Evolutionary conservation across 108 stramenopile species (phyloP).

Genomic region (Cyclostephanos invisitatus): DNA sequence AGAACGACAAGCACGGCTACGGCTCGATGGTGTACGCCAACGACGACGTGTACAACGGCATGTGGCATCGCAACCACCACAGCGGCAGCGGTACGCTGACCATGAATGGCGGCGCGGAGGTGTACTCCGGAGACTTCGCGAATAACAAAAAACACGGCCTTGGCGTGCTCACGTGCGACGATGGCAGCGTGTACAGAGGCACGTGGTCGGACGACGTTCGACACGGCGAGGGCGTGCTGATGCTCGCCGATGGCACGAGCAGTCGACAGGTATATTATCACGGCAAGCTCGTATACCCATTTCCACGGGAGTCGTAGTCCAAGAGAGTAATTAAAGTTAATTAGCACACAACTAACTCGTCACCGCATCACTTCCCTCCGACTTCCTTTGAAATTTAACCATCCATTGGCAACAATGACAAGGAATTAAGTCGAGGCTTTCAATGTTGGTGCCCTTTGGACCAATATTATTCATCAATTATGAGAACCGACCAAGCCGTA

Average conservation of each 20-base stretch:
- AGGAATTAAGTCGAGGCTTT: too few species aligned
- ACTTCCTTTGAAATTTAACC: too few species aligned
- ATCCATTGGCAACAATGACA: too few species aligned
- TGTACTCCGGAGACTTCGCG: slow-evolving; percentile 21
- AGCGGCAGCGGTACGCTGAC: background rate
- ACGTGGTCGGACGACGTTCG: slow-evolving; percentile 3
- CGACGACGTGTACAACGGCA: slow-evolving; percentile 32
- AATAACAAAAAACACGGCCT: slow-evolving; percentile 22
- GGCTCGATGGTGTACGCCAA: slow-evolving; percentile 27
- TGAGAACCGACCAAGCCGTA: too few species aligned
- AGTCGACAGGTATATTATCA: background rate
- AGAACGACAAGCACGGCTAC: slow-evolving; percentile 20
- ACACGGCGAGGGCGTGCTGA: background rate
- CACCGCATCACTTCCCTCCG: too few species aligned
- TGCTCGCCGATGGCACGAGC: background rate
- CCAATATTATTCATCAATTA: too few species aligned
- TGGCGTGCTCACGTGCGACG: slow-evolving; percentile 16
- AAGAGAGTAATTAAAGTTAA: too few species aligned
- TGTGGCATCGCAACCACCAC: background rate
- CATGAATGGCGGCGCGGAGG: slow-evolving; percentile 1
- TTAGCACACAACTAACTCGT: too few species aligned
- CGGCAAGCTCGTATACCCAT: background rate
- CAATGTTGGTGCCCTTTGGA: too few species aligned
- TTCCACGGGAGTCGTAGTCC: too few species aligned
- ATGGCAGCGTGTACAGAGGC: slow-evolving; percentile 35